Percentiles rank a stretch among this genome's conserved stretches.
Evolutionary conservation across 108 stramenopile species (phyloP).

Genomic region (Licmophora abbreviata): DNA sequence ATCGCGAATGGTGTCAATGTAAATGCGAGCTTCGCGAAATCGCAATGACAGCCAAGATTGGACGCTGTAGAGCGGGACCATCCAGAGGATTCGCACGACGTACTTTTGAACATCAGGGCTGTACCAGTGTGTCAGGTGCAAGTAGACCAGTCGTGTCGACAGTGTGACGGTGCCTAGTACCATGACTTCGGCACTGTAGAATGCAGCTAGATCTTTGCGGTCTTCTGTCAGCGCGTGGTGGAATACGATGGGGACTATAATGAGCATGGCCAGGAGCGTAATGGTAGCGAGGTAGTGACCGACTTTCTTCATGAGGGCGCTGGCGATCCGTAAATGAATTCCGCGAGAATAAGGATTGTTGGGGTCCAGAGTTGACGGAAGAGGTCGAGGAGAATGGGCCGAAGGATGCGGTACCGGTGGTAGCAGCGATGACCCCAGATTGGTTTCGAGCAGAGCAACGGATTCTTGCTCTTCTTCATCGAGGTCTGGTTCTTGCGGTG

Average conservation of each 20-base stretch:
- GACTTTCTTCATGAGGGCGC: no score
- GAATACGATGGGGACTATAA: slow-evolving; percentile 35
- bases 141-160: slow-evolving; percentile 55
- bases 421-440: no score
- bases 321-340: no score
- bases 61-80: slow-evolving; percentile 90
- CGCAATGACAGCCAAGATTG: slow-evolving; percentile 86
- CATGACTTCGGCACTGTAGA: slow-evolving; percentile 69
- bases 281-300: slow-evolving; percentile 27
- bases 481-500: no score
- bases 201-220: slow-evolving; percentile 61
- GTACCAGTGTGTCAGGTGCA: slow-evolving; percentile 84
- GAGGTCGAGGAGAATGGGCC: no score
- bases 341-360: no score
- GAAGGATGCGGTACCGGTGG: no score
- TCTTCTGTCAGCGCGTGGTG: slow-evolving; percentile 17
- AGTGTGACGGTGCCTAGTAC: slow-evolving; percentile 68
- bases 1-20: slow-evolving; percentile 71
- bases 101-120: slow-evolving; percentile 86
- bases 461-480: no score
- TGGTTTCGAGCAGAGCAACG: no score
- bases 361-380: no score
- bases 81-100: slow-evolving; percentile 85
- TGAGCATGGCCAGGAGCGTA: slow-evolving; percentile 30
- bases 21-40: slow-evolving; percentile 59